These are phyloP conservation scores for Adansonia digitata DNA, from an alignment of 345 rosid species.

Conservation along the genomic window DNA sequence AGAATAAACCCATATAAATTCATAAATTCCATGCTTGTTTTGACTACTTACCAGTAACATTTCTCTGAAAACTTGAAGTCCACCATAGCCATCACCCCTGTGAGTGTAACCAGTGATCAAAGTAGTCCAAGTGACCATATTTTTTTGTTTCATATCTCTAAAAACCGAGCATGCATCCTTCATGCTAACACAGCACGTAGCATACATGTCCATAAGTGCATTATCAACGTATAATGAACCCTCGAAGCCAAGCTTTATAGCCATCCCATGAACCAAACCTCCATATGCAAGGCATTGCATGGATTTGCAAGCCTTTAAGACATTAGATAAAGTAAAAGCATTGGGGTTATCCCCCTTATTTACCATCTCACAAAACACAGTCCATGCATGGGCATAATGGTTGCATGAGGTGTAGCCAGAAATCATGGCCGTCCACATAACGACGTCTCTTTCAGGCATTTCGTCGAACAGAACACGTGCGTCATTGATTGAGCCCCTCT, in stretches of 20 bases:
- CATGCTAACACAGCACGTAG: conserved; percentile 54
- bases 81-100: conserved; percentile 56
- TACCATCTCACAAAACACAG: conserved; percentile 55
- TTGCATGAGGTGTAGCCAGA: conserved; percentile 50
- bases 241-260: conserved; percentile 52
- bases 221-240: conserved; percentile 65
- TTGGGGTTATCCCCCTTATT: conserved; percentile 42
- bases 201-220: conserved; percentile 69
- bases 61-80: conserved; percentile 52
- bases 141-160: conserved; percentile 43
- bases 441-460: conserved; percentile 65
- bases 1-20: not conserved
- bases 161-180: conserved; percentile 57
- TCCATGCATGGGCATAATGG: conserved; percentile 44
- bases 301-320: conserved; percentile 68
- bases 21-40: not conserved
- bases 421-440: conserved; percentile 71
- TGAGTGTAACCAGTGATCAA: conserved; percentile 81
- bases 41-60: conserved; percentile 54
- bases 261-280: conserved; percentile 57
- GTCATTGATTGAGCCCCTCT: conserved; percentile 32
- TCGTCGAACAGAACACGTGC: conserved; percentile 67
- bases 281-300: conserved; percentile 51
- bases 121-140: conserved; percentile 76
- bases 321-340: conserved; percentile 61